Evolutionary conservation across 2,329 filamentous ascomycete genomes (phyloP), one percentile per base, ranked within the genome.

Genomic region (Aschersonia sp.): DNA sequence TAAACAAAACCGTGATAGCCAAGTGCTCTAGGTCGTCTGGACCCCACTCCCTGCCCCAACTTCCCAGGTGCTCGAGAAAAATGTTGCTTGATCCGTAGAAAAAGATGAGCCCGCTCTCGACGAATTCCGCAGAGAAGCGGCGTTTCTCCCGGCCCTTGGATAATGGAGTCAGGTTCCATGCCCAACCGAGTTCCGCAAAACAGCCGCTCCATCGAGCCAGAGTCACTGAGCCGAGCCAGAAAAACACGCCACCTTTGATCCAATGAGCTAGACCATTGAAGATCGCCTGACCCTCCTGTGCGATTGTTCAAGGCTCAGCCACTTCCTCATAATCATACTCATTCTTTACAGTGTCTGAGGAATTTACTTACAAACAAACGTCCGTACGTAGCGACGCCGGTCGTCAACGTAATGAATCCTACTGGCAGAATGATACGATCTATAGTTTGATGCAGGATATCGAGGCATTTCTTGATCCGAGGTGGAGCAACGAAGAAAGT

Each of bases 191-290:
- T 51, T 95, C 86, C 50, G 85, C 82, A 61, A 94, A 97, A 61
- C 85, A 85, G 30, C 91, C 91, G 59, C 89, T 80, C 84, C 88
- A 96, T 48, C 91, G 82, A 31, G 88, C 89, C 4, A 97, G 73
- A 0, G 87, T 94, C 51, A 96, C 68, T 28, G 95, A 66, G 6
- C 91, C 91, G 53, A 94, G 86, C 82, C 87, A 92, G 68, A 96
- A 88, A 71, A 97, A 97, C 48, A 97, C 84, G 3, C 86, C 86
- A 44, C 91, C 91, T 63, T 97, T 97, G 63, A 96, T 81, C 69
- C 87, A 95, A 61, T 97, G 91, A 5, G 91, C 91, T 42, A 96
- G 72, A 2, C 91, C 88, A 55, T 82, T 89, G 70, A 91, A 94
- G 49, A 96, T 70, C 3, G 72, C 71, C 29, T 64, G 63, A 4